phyloP scores from a whole-genome alignment of 345 rosid species.

The Eucalyptus pauciflora region DNA sequence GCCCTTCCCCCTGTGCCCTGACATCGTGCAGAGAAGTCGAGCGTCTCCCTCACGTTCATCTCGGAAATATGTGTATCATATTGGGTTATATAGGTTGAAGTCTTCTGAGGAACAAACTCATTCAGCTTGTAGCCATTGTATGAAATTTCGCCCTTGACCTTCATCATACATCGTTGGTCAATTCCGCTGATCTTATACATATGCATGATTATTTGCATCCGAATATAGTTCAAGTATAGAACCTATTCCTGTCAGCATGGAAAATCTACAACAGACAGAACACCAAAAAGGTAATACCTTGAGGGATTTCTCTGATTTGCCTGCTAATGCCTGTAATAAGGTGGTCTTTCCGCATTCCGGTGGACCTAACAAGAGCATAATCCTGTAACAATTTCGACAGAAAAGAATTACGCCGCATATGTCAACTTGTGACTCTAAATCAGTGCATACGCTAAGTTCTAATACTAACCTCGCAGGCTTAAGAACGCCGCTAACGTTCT shows the following conservation, averaged over 20 bases:
- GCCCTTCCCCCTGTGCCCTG: slow-evolving; percentile 18
- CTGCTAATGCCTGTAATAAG: slow-evolving; percentile 33
- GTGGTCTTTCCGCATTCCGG: slow-evolving; percentile 46
- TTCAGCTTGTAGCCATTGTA: slow-evolving; percentile 19
- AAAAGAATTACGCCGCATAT: not conserved
- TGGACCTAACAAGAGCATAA: slow-evolving; percentile 39
- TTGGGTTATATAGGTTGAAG: slow-evolving; percentile 25
- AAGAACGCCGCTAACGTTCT: slow-evolving; percentile 29
- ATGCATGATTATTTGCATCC: not conserved
- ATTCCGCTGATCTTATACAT: not conserved
- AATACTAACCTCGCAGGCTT: slow-evolving; percentile 36
- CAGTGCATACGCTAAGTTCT: not conserved
- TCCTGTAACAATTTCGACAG: slow-evolving; percentile 1
- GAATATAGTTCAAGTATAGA: not conserved
- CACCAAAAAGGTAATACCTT: slow-evolving; percentile 6
- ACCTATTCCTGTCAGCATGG: not conserved
- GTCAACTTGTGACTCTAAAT: not conserved
- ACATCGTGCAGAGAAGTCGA: slow-evolving; percentile 26
- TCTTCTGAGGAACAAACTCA: slow-evolving; percentile 28
- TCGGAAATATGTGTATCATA: slow-evolving; percentile 20
- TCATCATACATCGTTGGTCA: not conserved
- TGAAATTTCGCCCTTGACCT: slow-evolving; percentile 16
- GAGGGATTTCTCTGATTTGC: slow-evolving; percentile 19
- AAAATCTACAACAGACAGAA: not conserved
- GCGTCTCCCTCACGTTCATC: slow-evolving; percentile 26